Percentiles rank a stretch among this genome's conserved stretches.
Conservation (phyloP, 2,329 filamentous ascomycete species). For the Pyrenophora tritici-repentis region DNA sequence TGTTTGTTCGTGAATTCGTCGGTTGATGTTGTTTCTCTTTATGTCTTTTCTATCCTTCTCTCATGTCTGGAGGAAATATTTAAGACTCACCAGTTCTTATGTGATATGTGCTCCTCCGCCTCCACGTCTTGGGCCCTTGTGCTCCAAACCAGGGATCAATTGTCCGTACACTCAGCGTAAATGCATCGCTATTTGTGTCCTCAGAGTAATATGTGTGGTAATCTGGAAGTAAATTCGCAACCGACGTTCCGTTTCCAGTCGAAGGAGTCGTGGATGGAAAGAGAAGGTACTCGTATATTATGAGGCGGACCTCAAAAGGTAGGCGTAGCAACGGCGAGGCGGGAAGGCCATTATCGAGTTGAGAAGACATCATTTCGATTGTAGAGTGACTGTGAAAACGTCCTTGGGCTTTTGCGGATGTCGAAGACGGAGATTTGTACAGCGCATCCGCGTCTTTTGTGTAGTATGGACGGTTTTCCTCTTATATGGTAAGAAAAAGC, state of each 20-base stretch:
- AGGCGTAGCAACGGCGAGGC: slow-evolving; percentile 49
- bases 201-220: slow-evolving; percentile 50
- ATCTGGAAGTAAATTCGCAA: slow-evolving; percentile 45
- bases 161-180: slow-evolving; percentile 51
- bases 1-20: too few relatives aligned
- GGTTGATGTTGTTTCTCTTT: too few relatives aligned
- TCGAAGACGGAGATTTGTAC: neutral
- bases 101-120: slow-evolving; percentile 47
- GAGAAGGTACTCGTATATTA: slow-evolving; percentile 53
- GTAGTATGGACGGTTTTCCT: neutral
- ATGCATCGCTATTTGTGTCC: slow-evolving; percentile 37
- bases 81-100: slow-evolving; percentile 39
- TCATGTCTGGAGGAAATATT: neutral
- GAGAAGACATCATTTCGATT: slow-evolving; percentile 8
- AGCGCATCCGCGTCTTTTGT: neutral
- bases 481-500: neutral
- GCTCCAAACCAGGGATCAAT: slow-evolving; percentile 47
- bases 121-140: slow-evolving; percentile 33
- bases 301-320: slow-evolving; percentile 53
- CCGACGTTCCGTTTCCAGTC: slow-evolving; percentile 34
- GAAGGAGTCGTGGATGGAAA: slow-evolving; percentile 45
- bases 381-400: neutral
- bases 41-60: neutral
- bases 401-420: too few relatives aligned
- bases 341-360: slow-evolving; percentile 5